Evolutionary conservation across 805 yeast genomes (phyloP).

Genomic region (Kazachstania taianensis): DNA sequence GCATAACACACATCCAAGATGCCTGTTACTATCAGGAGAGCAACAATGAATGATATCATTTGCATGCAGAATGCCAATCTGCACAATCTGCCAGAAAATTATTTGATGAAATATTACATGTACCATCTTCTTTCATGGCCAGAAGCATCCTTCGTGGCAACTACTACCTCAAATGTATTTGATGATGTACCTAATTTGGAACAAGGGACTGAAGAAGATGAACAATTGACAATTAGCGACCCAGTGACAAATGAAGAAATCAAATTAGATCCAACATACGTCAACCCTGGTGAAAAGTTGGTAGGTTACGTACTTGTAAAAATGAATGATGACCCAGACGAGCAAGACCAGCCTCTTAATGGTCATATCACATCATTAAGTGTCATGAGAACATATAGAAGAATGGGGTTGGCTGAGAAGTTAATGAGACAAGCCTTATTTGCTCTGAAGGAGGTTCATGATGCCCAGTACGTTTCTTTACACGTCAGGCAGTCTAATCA

Average conservation of each 20-base stretch:
- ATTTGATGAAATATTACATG: constrained; percentile 82
- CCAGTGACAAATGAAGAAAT: constrained; percentile 15
- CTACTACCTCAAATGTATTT: constrained; percentile 37
- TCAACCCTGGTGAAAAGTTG: constrained; percentile 58
- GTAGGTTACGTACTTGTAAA: constrained; percentile 96
- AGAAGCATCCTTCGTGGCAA: constrained; percentile 91
- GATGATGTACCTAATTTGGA: constrained; percentile 10
- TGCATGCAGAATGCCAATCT: constrained; percentile 94
- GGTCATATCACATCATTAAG: constrained; percentile 93
- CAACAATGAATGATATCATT: constrained; percentile 76
- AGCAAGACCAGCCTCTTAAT: constrained; percentile 63
- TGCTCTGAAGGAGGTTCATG: constrained; percentile 71
- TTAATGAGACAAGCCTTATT: constrained; percentile 77
- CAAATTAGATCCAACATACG: constrained; percentile 57
- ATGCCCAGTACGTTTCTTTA: constrained; percentile 73
- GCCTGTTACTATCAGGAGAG: constrained; percentile 85
- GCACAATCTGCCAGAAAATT: constrained; percentile 89
- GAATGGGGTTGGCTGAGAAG: constrained; percentile 90
- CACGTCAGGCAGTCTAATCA: constrained; percentile 90
- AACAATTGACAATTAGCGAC: constrained; percentile 15
- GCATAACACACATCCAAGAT: constrained; percentile 30
- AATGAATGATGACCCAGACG: constrained; percentile 89
- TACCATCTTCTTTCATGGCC: constrained; percentile 97
- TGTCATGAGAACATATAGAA: constrained; percentile 90
- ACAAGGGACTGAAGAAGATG: constrained; percentile 14